These are phyloP conservation scores for Triticum dicoccoides DNA, from an alignment of 176 grass and related monocot genomes.

Conservation along the genomic window DNA sequence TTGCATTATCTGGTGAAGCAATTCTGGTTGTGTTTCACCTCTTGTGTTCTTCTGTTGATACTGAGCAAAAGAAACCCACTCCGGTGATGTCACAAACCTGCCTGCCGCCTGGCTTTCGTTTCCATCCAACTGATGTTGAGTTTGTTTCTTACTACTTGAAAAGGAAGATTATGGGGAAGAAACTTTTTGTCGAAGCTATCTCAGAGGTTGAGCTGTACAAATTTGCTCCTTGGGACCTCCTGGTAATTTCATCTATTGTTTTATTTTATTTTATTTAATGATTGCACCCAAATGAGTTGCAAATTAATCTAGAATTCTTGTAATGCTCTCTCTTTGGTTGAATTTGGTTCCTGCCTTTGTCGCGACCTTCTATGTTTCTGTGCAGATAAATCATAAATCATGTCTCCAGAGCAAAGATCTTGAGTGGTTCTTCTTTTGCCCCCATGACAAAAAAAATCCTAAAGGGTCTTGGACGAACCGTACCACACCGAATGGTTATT, in stretches of 20 bases:
- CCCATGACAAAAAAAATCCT: conserved; percentile 75
- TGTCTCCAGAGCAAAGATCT: conserved; percentile 63
- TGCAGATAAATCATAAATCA: conserved; percentile 54
- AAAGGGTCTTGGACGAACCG: conserved; percentile 77
- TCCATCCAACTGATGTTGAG: conserved; percentile 94
- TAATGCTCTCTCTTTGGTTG: neutral
- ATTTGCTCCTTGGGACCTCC: conserved; percentile 93
- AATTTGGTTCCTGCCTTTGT: neutral
- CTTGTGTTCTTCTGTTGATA: conserved; percentile 16
- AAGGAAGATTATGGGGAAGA: conserved; percentile 85
- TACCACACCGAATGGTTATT: conserved; percentile 80
- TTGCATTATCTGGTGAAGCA: conserved; percentile 4
- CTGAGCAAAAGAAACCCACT: conserved; percentile 17
- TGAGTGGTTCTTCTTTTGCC: conserved; percentile 96
- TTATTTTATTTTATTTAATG: neutral
- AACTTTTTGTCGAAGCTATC: conserved; percentile 60
- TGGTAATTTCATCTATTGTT: conserved; percentile 42
- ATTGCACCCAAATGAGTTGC: neutral
- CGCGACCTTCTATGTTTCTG: neutral
- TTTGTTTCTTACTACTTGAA: conserved; percentile 84
- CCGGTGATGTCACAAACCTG: conserved; percentile 56
- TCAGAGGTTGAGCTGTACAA: conserved; percentile 84
- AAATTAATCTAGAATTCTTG: neutral
- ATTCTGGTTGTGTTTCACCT: conserved; percentile 27
- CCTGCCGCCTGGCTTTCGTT: conserved; percentile 82